These are phyloP conservation scores for Chlamydomonas reinhardtii DNA, from an alignment of 163 green algal species.

Conservation along the genomic window DNA sequence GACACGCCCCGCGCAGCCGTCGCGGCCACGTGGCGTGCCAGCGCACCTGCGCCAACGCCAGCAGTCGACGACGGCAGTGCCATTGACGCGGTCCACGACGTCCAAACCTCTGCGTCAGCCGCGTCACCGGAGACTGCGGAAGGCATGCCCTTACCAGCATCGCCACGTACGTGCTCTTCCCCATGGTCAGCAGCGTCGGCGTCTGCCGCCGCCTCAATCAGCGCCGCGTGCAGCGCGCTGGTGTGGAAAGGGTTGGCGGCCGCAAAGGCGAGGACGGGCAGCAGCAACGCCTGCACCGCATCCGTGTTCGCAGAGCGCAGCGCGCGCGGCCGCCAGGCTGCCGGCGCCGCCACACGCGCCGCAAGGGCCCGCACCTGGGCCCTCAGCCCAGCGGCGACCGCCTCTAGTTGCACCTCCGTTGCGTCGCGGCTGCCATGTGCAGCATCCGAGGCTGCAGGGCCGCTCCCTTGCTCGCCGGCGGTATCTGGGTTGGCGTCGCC, in stretches of 20 bases:
- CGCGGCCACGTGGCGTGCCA: constrained; percentile 10
- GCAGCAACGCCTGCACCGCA: not conserved
- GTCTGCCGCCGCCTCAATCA: not conserved
- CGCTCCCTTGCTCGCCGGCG: not conserved
- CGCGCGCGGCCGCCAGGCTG: constrained; percentile 6
- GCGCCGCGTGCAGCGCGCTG: not conserved
- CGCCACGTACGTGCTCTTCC: not conserved
- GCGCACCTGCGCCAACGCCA: not conserved
- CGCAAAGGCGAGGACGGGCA: constrained; percentile 1
- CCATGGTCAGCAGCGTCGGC: not conserved
- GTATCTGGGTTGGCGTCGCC: not conserved
- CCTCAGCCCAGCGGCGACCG: too few species aligned
- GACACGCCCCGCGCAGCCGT: constrained; percentile 17
- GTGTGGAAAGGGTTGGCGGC: not conserved
- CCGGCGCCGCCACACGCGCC: not conserved
- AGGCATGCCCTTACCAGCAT: too few species aligned
- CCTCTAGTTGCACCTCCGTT: too few species aligned
- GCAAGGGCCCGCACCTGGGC: not conserved
- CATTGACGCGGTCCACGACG: not conserved
- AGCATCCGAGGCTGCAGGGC: too few species aligned
- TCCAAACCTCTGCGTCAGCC: not conserved
- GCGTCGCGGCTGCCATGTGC: too few species aligned
- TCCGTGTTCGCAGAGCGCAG: not conserved
- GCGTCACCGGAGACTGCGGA: not conserved
- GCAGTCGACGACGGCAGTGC: not conserved